These are phyloP conservation scores for Trypethelium eluteriae DNA, from an alignment of 495 filamentous ascomycete species.

Conservation along the genomic window DNA sequence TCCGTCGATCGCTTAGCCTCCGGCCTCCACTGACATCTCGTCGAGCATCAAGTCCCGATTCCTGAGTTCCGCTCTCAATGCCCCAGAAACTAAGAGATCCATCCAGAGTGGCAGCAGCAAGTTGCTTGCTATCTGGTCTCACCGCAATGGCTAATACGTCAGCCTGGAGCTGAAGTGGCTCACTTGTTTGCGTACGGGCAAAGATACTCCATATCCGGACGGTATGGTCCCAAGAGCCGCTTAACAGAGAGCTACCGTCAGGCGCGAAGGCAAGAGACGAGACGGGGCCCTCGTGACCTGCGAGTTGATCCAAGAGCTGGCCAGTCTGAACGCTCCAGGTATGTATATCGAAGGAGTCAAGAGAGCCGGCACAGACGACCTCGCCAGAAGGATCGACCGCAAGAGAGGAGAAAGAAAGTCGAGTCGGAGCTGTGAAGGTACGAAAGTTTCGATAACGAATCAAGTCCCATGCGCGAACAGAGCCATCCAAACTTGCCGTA, in stretches of 20 bases:
- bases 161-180: conserved; percentile 81
- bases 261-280: conserved; percentile 80
- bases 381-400: conserved; percentile 96
- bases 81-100: conserved; percentile 95
- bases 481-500: conserved; percentile 88
- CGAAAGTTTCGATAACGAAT: conserved; percentile 94
- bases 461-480: conserved; percentile 90
- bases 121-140: conserved; percentile 80
- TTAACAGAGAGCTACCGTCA: conserved; percentile 71
- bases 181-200: conserved; percentile 83
- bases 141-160: conserved; percentile 84
- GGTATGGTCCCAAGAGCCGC: conserved; percentile 91
- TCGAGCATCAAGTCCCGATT: conserved; percentile 73
- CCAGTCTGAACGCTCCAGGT: conserved; percentile 98
- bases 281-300: conserved; percentile 90
- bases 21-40: conserved; percentile 90
- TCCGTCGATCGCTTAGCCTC: conserved; percentile 74
- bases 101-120: conserved; percentile 87
- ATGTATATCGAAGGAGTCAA: conserved; percentile 94
- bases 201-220: conserved; percentile 95
- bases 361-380: conserved; percentile 86
- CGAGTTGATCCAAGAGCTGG: conserved; percentile 80
- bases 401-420: conserved; percentile 83
- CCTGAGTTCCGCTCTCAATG: conserved; percentile 74
- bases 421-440: conserved; percentile 87